Evolutionary conservation across 768 basidiomycete species (phyloP).

Genomic region (Lactarius indigo): DNA sequence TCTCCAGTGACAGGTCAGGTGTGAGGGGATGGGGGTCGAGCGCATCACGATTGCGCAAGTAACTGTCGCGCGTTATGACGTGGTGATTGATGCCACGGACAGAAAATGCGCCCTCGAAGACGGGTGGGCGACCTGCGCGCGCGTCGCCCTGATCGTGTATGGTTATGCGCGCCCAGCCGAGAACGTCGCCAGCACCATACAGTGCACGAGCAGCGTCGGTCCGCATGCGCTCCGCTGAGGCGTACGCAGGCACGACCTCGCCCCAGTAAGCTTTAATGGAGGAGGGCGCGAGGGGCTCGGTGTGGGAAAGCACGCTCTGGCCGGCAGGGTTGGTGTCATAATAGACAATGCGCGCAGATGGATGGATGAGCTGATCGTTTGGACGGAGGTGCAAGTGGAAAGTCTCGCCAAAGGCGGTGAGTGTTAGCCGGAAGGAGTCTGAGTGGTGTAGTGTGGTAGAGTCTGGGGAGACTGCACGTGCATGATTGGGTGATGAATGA

Average conservation of each 20-base stretch:
- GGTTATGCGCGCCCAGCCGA: constrained; percentile 79
- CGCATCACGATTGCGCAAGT: constrained; percentile 55
- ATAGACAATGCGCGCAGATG: constrained; percentile 69
- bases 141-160: constrained; percentile 60
- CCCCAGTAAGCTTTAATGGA: constrained; percentile 69
- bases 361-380: constrained; percentile 74
- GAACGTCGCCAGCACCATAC: constrained; percentile 41
- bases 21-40: constrained; percentile 43
- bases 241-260: constrained; percentile 61
- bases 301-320: constrained; percentile 45
- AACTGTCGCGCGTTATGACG: constrained; percentile 66
- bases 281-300: constrained; percentile 60
- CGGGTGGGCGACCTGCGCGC: constrained; percentile 44
- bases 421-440: constrained; percentile 67
- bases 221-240: constrained; percentile 52
- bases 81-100: constrained; percentile 65
- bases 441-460: constrained; percentile 56
- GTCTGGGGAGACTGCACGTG: constrained; percentile 31
- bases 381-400: constrained; percentile 75
- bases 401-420: constrained; percentile 61
- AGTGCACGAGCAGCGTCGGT: constrained; percentile 60
- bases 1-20: background rate
- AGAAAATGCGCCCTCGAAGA: constrained; percentile 76
- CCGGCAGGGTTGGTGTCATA: constrained; percentile 53
- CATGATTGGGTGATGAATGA: background rate